Evolutionary conservation across 176 grass and related monocot genomes (phyloP).

Genomic region (Canna indica): DNA sequence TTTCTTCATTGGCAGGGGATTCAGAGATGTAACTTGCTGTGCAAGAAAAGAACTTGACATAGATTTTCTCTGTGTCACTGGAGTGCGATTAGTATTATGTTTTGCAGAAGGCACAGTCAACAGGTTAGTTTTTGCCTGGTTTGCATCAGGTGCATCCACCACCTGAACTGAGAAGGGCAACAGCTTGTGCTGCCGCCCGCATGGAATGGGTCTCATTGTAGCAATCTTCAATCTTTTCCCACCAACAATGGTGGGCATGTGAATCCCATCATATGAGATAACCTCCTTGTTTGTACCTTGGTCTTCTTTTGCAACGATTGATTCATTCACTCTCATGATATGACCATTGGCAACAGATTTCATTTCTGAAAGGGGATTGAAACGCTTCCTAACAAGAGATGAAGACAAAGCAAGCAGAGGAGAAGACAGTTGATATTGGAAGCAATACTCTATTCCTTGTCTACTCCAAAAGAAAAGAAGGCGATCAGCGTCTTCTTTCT

Average conservation of each 20-base stretch:
- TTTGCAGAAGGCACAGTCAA: constrained; percentile 27
- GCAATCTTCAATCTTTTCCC: constrained; percentile 25
- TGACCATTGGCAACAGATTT: constrained; percentile 11
- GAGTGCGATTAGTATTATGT: constrained; percentile 16
- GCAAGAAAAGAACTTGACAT: constrained; percentile 6
- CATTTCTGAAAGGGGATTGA: constrained; percentile 9
- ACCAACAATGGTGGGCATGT: no score
- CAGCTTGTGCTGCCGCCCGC: constrained; percentile 31
- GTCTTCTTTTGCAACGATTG: constrained; percentile 14
- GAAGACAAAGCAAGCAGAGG: constrained; percentile 36
- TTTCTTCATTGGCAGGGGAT: constrained; percentile 71
- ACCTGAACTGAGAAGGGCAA: constrained; percentile 30
- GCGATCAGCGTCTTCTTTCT: constrained; percentile 49
- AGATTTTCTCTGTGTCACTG: constrained; percentile 33
- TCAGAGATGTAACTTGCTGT: constrained; percentile 27
- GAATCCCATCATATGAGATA: constrained; percentile 6
- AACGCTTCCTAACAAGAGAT: constrained; percentile 29
- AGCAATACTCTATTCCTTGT: constrained; percentile 23
- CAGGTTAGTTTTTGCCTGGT: constrained; percentile 22
- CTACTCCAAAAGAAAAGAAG: constrained; percentile 54
- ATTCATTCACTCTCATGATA: not conserved
- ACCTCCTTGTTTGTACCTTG: constrained; percentile 8
- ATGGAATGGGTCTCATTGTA: constrained; percentile 56
- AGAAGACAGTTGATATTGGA: constrained; percentile 8
- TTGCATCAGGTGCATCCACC: constrained; percentile 17